These are phyloP conservation scores for Rubia tinctorum DNA, from an alignment of 305 asterid genomes.

Conservation along the genomic window DNA sequence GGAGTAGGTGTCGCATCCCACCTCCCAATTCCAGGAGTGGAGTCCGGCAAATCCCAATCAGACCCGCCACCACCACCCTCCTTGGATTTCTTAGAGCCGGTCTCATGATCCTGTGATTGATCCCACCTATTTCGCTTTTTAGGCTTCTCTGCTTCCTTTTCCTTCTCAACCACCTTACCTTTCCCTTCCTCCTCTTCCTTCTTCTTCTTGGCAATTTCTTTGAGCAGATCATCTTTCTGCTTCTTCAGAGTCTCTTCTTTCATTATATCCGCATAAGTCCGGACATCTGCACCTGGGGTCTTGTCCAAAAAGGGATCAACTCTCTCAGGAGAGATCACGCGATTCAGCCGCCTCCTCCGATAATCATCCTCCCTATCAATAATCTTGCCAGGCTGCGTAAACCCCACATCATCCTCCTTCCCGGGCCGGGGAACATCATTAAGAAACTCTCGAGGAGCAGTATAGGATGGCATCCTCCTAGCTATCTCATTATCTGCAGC, in stretches of 20 bases:
- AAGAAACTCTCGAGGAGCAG: constrained; percentile 72
- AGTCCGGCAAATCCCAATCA: constrained; percentile 94
- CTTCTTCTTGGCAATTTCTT: constrained; percentile 75
- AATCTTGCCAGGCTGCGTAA: constrained; percentile 70
- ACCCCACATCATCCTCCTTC: constrained; percentile 68
- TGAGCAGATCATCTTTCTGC: constrained; percentile 79
- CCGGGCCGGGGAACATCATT: constrained; percentile 68
- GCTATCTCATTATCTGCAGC: constrained; percentile 68
- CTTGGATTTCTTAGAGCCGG: neutral
- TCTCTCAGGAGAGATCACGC: constrained; percentile 87
- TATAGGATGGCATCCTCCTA: constrained; percentile 70
- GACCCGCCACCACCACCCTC: constrained; percentile 50
- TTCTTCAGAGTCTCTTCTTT: constrained; percentile 71
- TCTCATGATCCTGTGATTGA: constrained; percentile 53
- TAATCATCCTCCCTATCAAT: constrained; percentile 92
- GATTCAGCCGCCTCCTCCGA: constrained; percentile 74
- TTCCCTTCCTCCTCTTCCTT: constrained; percentile 61
- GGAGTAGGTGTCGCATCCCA: constrained; percentile 99
- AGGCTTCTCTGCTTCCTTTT: constrained; percentile 54
- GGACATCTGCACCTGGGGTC: constrained; percentile 88
- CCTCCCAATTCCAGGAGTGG: constrained; percentile 74
- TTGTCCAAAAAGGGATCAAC: constrained; percentile 84
- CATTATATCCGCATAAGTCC: constrained; percentile 91
- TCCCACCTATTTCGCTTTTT: constrained; percentile 99
- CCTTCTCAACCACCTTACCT: constrained; percentile 33